Conservation (phyloP, 495 filamentous ascomycete species). For the Podospora comata region DNA sequence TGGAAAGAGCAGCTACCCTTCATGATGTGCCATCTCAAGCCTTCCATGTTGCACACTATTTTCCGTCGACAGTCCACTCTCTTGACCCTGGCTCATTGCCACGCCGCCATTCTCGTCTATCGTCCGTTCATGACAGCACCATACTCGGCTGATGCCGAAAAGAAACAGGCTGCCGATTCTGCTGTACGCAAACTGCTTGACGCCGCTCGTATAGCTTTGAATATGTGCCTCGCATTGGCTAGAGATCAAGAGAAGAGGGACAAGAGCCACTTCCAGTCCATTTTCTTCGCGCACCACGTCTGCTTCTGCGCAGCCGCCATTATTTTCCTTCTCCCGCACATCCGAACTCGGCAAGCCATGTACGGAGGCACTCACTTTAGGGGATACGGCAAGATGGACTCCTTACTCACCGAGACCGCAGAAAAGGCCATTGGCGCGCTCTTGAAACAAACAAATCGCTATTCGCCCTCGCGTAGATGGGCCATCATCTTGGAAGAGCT, state of each 20-base stretch:
- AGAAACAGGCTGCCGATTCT: slow-evolving; percentile 32
- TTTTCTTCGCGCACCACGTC: slow-evolving; percentile 27
- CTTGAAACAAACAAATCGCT: slow-evolving; percentile 12
- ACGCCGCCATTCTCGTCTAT: slow-evolving; percentile 55
- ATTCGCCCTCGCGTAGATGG: slow-evolving; percentile 21
- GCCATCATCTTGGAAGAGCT: slow-evolving; percentile 28
- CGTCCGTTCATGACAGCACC: slow-evolving; percentile 47
- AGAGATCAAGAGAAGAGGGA: slow-evolving; percentile 18
- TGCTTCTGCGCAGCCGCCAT: slow-evolving; percentile 18
- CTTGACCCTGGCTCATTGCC: slow-evolving; percentile 51
- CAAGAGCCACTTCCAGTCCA: slow-evolving; percentile 21
- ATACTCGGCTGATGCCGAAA: slow-evolving; percentile 20
- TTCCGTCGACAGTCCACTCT: slow-evolving; percentile 54
- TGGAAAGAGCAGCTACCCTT: slow-evolving; percentile 42
- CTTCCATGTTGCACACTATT: slow-evolving; percentile 45
- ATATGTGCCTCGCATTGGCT: slow-evolving; percentile 20
- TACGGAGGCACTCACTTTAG: slow-evolving; percentile 9
- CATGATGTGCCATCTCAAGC: slow-evolving; percentile 43
- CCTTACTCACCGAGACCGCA: slow-evolving; percentile 13
- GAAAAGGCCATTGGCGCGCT: slow-evolving; percentile 15
- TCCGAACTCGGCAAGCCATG: slow-evolving; percentile 21
- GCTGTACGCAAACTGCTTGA: slow-evolving; percentile 43
- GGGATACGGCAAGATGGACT: slow-evolving; percentile 13
- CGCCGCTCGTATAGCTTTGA: slow-evolving; percentile 43
- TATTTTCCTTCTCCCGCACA: slow-evolving; percentile 19